Evolutionary conservation across 2,329 filamentous ascomycete genomes (phyloP), one percentile per base, ranked within the genome.

Genomic region (Monilinia polystroma): DNA sequence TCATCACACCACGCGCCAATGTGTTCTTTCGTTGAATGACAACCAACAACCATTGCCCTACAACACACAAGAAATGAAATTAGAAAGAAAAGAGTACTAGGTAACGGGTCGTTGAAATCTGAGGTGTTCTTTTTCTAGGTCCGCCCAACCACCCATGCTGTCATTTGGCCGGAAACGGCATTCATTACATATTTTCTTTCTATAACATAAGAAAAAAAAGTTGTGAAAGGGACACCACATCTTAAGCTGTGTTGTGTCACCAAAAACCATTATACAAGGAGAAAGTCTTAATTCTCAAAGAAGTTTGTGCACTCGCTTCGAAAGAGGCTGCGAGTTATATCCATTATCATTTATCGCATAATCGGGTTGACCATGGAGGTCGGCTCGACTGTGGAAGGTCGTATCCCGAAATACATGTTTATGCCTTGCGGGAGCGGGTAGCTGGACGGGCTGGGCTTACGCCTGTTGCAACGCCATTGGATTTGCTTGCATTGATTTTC

Each of bases 401-500:
- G 23, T 45, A 63, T 63, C 67, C 51, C 54, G 38, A 16, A 16
- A 47, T 47, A 35, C 23, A 38, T 45, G 67, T 67, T 67, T 76
- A 77, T 64, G 75, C 75, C 72, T 77, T 77, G 69, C 75, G 75
- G 47, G 75, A 77, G 68, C 75, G 70, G 49, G 75, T 76, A 51
- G 71, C 72, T 38, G 69, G 72, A 32, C 73, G 74, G 52, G 69
- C 69, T 45, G 75, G 72, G 65, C 70, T 74, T 29, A 74, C 70
- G 12, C 68, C 74, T 20, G 71, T 83, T 80, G 83, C 80, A 75
- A 79, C 77, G 78, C 83, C 80, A 77, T 82, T 78, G 54, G 72
- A 82, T 54, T 72, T 82, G 68, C 82, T 81, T 65, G 85, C 84
- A 68, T 88, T 80, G 76, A 74, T 70, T 67, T 74, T 75, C 65